Percentiles rank a stretch among this genome's conserved stretches.
phyloP scores from a whole-genome alignment of 257 asterid species.

The Sherardia arvensis region DNA sequence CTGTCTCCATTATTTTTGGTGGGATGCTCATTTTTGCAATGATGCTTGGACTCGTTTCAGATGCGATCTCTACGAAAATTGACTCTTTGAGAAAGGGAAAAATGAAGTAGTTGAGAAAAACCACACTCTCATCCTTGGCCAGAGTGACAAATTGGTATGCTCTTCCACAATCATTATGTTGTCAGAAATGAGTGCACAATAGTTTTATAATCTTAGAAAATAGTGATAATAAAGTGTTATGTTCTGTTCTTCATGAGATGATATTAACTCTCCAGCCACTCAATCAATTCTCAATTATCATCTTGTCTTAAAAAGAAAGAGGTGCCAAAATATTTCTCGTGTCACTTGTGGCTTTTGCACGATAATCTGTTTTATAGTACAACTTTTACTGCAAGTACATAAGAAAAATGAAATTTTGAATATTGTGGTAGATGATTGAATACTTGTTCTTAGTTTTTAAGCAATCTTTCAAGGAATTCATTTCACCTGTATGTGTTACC shows the following conservation, averaged over 20 bases:
- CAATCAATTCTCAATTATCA: neutral
- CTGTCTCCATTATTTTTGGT: constrained; percentile 73
- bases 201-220: neutral
- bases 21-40: constrained; percentile 96
- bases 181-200: neutral
- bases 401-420: neutral
- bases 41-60: constrained; percentile 95
- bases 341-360: neutral
- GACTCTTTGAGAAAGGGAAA: constrained; percentile 84
- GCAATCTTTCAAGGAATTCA: neutral
- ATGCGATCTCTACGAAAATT: constrained; percentile 85
- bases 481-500: neutral
- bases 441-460: neutral
- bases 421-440: neutral
- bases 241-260: neutral
- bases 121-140: constrained; percentile 85
- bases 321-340: neutral
- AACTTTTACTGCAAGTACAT: neutral
- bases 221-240: neutral
- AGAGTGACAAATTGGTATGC: constrained; percentile 86
- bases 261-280: neutral
- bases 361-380: neutral
- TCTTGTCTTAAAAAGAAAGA: neutral
- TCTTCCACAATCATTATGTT: constrained; percentile 1
- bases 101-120: constrained; percentile 91